These are phyloP conservation scores for Candida easanensis DNA, from an alignment of 805 yeast species.

Conservation along the genomic window DNA sequence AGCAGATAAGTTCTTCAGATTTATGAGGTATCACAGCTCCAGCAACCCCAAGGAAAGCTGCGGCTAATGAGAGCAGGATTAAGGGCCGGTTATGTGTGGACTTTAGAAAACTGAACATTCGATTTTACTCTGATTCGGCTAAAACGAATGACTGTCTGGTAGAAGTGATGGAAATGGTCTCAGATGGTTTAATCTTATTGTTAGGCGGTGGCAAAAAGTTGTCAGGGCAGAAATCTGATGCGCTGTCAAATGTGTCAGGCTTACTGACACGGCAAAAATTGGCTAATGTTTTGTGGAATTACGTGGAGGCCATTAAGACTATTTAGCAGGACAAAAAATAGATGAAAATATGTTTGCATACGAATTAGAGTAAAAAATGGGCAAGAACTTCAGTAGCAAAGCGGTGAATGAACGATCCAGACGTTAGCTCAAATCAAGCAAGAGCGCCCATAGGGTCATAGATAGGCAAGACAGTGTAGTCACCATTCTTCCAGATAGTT, in stretches of 20 bases:
- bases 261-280: not conserved
- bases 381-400: not conserved
- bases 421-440: not conserved
- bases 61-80: not conserved
- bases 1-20: slow-evolving; percentile 34
- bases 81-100: not conserved
- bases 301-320: too few relatives aligned
- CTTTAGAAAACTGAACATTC: not conserved
- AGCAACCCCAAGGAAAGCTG: not conserved
- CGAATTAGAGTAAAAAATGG: not conserved
- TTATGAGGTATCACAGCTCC: slow-evolving; percentile 5
- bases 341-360: too few relatives aligned
- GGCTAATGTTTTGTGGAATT: too few relatives aligned
- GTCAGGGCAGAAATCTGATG: not conserved
- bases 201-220: not conserved
- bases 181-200: too few relatives aligned
- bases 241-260: not conserved
- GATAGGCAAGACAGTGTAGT: slow-evolving; percentile 56
- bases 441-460: slow-evolving; percentile 76
- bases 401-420: slow-evolving; percentile 36
- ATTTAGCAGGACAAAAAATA: too few relatives aligned
- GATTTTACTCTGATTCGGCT: not conserved
- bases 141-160: too few relatives aligned
- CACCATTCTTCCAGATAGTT: slow-evolving; percentile 37
- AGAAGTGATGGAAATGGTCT: too few relatives aligned